Percentiles rank a stretch among this genome's conserved stretches.
Conservation (phyloP, 1,139 yeast species). For the Zygosaccharomyces pseudobailii region DNA sequence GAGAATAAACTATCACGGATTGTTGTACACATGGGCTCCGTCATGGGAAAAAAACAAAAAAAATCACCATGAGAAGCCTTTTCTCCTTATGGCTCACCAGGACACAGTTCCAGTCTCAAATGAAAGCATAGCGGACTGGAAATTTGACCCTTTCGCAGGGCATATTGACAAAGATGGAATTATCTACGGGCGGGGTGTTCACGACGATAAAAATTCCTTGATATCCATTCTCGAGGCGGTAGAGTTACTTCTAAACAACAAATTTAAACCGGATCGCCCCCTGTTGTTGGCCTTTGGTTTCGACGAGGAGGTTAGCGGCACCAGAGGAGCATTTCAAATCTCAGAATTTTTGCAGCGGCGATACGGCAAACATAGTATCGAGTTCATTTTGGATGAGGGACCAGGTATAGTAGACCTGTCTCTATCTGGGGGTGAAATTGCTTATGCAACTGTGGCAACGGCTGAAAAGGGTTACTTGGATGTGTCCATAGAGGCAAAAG, state of each 20-base stretch:
- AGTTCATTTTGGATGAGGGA: conserved; percentile 56
- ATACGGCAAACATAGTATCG: conserved; percentile 48
- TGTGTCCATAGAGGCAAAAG: conserved; percentile 12
- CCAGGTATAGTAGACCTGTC: conserved; percentile 23
- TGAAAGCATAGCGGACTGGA: conserved; percentile 2
- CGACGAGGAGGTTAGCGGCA: conserved; percentile 58
- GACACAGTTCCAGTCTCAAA: conserved; percentile 5
- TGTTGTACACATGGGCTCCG: conserved; percentile 3
- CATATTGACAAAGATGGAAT: conserved; percentile 1
- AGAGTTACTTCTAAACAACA: conserved; percentile 41
- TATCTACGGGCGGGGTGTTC: conserved; percentile 54
- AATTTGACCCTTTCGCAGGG: conserved; percentile 3
- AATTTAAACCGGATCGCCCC: conserved; percentile 46
- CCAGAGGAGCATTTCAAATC: conserved; percentile 44
- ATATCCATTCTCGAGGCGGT: conserved; percentile 49
- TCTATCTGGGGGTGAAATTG: conserved; percentile 18
- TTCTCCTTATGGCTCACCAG: conserved; percentile 3
- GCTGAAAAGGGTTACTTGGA: conserved; percentile 25
- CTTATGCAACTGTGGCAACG: conserved; percentile 20
- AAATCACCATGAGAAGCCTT: not conserved
- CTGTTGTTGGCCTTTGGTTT: conserved; percentile 53
- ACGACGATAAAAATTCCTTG: conserved; percentile 51
- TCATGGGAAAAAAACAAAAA: not conserved
- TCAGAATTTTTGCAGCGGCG: conserved; percentile 38
- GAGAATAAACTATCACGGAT: conserved; percentile 1